A percentile compares a stretch with the other conserved stretches of the same genome.
Evolutionary conservation across 108 stramenopile genomes (phyloP).

Genomic region (Skeletonema tropicum): DNA sequence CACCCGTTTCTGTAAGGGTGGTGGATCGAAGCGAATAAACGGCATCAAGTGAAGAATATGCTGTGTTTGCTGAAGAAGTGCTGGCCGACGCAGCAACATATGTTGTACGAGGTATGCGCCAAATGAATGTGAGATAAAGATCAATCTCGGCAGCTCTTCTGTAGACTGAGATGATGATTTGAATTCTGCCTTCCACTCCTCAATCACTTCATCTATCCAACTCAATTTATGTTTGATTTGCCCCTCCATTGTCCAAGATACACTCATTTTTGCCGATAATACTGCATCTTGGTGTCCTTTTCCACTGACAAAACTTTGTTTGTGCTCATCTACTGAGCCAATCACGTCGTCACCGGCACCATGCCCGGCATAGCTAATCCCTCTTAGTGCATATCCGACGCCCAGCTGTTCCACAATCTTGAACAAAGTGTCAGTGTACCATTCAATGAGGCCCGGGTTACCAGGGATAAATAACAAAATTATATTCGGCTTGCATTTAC

Average conservation of each 20-base stretch:
- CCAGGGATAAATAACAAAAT: conserved; percentile 79
- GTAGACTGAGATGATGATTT: not conserved
- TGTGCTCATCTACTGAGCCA: conserved; percentile 26
- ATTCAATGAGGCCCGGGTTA: conserved; percentile 78
- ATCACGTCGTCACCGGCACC: conserved; percentile 39
- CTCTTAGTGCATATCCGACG: conserved; percentile 59
- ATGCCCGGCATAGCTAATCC: conserved; percentile 80
- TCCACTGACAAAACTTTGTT: not conserved
- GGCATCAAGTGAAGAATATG: conserved; percentile 78
- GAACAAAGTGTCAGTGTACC: conserved; percentile 59
- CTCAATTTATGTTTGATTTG: conserved; percentile 76
- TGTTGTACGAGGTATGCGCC: conserved; percentile 76
- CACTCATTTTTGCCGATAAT: conserved; percentile 13
- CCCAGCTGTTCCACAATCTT: conserved; percentile 57
- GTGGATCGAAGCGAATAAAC: conserved; percentile 68
- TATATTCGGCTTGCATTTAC: conserved; percentile 50
- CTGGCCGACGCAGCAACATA: conserved; percentile 57
- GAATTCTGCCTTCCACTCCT: conserved; percentile 22
- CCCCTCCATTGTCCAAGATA: conserved; percentile 80
- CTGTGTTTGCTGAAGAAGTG: conserved; percentile 55
- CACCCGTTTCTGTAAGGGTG: conserved; percentile 16
- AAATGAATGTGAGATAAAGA: conserved; percentile 83
- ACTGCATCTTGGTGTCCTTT: conserved; percentile 10
- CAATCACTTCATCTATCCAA: conserved; percentile 62
- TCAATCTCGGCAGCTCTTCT: conserved; percentile 47